Percentiles rank a stretch among this genome's conserved stretches.
Conservation (phyloP, 225 moss, liverwort and hornwort species). For the Polytrichum formosum region DNA sequence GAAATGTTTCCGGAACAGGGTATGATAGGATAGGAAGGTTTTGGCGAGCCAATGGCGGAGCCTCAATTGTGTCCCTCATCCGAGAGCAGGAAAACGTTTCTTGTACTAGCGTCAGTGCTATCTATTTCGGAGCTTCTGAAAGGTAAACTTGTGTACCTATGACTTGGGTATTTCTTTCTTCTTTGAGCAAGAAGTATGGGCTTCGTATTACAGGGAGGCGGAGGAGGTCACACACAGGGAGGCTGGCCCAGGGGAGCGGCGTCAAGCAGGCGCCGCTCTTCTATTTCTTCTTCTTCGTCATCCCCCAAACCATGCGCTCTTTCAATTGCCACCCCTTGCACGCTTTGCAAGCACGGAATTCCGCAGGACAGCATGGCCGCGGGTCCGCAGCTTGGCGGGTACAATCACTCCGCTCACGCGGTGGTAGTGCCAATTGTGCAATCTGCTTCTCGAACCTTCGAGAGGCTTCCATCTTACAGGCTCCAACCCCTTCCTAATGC, state of each 20-base stretch:
- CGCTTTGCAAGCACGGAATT: conserved; percentile 1
- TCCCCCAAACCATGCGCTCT: conserved; percentile 29
- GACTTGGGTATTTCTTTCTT: too few species aligned
- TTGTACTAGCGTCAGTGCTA: not conserved
- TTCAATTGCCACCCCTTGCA: conserved; percentile 3
- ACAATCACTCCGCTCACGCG: conserved; percentile 3
- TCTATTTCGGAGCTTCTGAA: too few species aligned
- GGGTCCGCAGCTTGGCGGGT: conserved; percentile 18
- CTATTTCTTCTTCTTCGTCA: too few species aligned
- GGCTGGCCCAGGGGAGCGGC: conserved; percentile 3
- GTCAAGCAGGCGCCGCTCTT: conserved; percentile 3
- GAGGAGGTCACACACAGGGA: not conserved
- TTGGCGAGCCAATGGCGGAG: too few species aligned
- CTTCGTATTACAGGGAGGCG: not conserved
- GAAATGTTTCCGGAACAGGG: not conserved
- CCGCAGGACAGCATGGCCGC: conserved; percentile 26
- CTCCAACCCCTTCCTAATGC: not conserved
- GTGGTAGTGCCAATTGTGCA: not conserved
- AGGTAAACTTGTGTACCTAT: too few species aligned
- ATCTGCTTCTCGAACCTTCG: not conserved
- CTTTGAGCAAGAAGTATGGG: too few species aligned
- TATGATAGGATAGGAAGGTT: too few species aligned
- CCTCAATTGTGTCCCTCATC: not conserved
- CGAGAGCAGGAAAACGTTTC: not conserved
- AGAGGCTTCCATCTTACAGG: not conserved